Percentiles rank a stretch among this genome's conserved stretches.
Evolutionary conservation across 1,139 yeast species (phyloP).

Genomic region (Saccharomyces pastorianus): DNA sequence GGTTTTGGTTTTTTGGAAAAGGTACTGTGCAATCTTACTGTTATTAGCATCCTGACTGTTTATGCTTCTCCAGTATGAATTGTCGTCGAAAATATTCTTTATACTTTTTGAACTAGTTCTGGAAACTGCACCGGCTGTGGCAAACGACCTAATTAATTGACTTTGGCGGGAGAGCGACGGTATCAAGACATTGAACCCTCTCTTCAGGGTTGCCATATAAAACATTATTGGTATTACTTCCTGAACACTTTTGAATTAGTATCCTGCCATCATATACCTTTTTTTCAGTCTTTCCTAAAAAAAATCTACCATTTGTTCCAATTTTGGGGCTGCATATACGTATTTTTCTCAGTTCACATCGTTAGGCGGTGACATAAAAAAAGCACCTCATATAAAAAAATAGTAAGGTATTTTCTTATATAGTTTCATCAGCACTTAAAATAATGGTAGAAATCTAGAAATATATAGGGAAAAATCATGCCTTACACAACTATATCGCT

Average conservation of each 20-base stretch:
- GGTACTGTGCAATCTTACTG: not conserved
- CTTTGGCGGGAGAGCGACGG: not conserved
- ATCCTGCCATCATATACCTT: not conserved
- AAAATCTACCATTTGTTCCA: not conserved
- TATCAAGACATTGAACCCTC: conserved; percentile 16
- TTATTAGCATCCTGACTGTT: conserved; percentile 7
- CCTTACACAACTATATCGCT: not conserved
- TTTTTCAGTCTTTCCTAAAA: not conserved
- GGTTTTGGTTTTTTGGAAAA: conserved; percentile 23
- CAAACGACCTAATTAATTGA: not conserved
- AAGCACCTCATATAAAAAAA: no score
- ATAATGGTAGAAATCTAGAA: not conserved
- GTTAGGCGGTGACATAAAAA: not conserved
- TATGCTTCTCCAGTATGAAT: conserved; percentile 16
- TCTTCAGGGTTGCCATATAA: conserved; percentile 4
- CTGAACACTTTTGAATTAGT: not conserved
- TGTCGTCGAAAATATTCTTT: conserved; percentile 18
- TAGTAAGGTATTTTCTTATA: no score
- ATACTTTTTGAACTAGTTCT: not conserved
- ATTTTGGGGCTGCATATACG: not conserved
- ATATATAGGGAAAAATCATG: not conserved
- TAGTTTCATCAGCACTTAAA: not conserved
- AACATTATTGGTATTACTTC: not conserved
- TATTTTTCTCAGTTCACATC: not conserved
- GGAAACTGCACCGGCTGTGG: not conserved